A percentile compares a stretch with the other conserved stretches of the same genome.
These are phyloP conservation scores for Zygnema cylindricum DNA, from an alignment of 139 green algal species.

Conservation along the genomic window DNA sequence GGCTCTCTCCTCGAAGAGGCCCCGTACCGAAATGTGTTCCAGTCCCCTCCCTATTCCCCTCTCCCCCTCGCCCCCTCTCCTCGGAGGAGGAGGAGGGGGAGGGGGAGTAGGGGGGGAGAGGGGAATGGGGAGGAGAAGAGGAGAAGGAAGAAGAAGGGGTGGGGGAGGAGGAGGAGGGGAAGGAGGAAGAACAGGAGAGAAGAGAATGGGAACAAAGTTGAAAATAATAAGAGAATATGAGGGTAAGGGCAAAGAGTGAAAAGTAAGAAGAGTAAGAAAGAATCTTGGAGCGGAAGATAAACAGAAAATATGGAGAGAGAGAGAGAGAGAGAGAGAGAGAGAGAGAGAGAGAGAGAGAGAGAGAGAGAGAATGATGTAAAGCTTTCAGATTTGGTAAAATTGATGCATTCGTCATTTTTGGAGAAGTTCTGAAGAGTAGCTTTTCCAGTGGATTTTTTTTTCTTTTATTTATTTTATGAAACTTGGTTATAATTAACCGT, in stretches of 20 bases:
- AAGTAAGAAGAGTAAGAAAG: slow-evolving; percentile 57
- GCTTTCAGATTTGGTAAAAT: too few species aligned
- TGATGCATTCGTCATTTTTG: too few species aligned
- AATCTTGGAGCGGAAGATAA: not conserved
- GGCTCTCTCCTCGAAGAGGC: too few species aligned
- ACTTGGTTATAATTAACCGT: too few species aligned
- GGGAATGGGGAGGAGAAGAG: not conserved
- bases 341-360: slow-evolving; percentile 1
- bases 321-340: not conserved
- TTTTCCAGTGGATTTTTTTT: too few species aligned
- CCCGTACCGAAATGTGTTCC: not conserved
- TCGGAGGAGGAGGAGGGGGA: not conserved
- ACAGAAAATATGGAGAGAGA: not conserved
- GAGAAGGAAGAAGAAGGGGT: not conserved
- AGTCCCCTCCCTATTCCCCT: not conserved
- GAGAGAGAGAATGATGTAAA: slow-evolving; percentile 29
- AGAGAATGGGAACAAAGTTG: too few species aligned
- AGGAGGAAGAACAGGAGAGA: not conserved
- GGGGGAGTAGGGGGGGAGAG: not conserved
- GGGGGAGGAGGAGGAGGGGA: not conserved
- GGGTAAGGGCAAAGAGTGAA: not conserved
- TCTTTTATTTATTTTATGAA: too few species aligned
- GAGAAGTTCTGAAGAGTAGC: too few species aligned
- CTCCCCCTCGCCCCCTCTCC: not conserved
- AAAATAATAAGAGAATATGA: not conserved